phyloP scores from a whole-genome alignment of 2,329 filamentous ascomycete genomes.

The Pseudogymnoascus sp. region DNA sequence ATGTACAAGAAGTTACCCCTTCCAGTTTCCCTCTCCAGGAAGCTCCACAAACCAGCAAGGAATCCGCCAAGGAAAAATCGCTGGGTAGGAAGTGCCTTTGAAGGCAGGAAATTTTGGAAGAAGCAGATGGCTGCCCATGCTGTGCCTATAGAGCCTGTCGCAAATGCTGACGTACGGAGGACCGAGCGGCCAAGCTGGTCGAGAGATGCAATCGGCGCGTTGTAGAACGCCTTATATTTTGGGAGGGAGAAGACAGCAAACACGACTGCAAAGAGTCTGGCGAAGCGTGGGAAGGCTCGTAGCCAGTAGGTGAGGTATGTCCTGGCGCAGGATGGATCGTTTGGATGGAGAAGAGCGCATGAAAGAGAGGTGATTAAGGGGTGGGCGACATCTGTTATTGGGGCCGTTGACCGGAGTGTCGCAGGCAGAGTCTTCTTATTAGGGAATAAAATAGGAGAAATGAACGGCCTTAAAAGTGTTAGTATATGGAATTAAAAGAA shows the following conservation, averaged over 20 bases:
- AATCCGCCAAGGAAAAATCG: conserved; percentile 87
- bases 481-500: conserved; percentile 6
- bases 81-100: conserved; percentile 66
- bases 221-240: conserved; percentile 57
- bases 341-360: conserved; percentile 82
- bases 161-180: conserved; percentile 66
- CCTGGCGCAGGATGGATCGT: conserved; percentile 77
- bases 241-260: conserved; percentile 61
- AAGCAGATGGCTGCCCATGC: conserved; percentile 86
- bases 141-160: conserved; percentile 76
- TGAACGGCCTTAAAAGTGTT: conserved; percentile 50
- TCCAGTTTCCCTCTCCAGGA: conserved; percentile 58
- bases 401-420: conserved; percentile 59
- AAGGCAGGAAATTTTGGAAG: conserved; percentile 72
- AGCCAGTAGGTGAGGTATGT: conserved; percentile 86
- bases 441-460: conserved; percentile 82
- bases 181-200: conserved; percentile 60
- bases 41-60: conserved; percentile 76
- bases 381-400: conserved; percentile 76
- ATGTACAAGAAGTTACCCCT: conserved; percentile 70
- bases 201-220: conserved; percentile 58
- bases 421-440: conserved; percentile 56
- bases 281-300: conserved; percentile 67
- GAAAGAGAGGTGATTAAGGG: conserved; percentile 78
- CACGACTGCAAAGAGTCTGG: conserved; percentile 67